phyloP scores from a whole-genome alignment of 2,329 filamentous ascomycete species.

The Dactylellina drechsleri region DNA sequence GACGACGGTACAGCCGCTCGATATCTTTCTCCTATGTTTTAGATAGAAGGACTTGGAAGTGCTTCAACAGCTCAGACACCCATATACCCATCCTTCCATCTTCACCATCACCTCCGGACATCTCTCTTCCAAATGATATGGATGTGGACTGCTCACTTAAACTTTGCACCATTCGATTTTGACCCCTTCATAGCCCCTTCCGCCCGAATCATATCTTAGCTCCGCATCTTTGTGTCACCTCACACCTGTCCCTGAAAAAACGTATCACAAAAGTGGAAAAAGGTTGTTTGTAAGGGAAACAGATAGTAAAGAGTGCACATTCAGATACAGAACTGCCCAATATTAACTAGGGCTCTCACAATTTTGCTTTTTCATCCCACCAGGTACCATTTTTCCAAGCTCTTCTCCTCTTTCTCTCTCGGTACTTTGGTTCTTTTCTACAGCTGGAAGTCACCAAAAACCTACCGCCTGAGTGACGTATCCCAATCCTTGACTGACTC shows the following conservation, averaged over 20 bases:
- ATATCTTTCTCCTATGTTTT: slow-evolving; percentile 52
- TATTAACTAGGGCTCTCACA: not conserved
- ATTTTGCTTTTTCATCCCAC: slow-evolving; percentile 22
- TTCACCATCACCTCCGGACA: slow-evolving; percentile 17
- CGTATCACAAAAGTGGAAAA: slow-evolving; percentile 26
- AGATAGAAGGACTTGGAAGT: slow-evolving; percentile 42
- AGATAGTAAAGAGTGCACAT: slow-evolving; percentile 4
- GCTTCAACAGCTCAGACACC: slow-evolving; percentile 51
- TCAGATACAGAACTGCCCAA: slow-evolving; percentile 3
- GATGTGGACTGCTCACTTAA: slow-evolving; percentile 55
- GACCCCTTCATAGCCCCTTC: slow-evolving; percentile 54
- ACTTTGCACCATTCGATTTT: slow-evolving; percentile 55
- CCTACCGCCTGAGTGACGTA: not conserved
- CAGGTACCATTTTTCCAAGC: slow-evolving; percentile 22
- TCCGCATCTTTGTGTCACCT: slow-evolving; percentile 45
- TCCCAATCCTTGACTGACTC: not conserved
- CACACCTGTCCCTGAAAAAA: slow-evolving; percentile 47
- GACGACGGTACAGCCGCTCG: slow-evolving; percentile 34
- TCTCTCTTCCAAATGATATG: slow-evolving; percentile 54
- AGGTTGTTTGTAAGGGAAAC: slow-evolving; percentile 9
- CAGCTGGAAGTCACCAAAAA: not conserved
- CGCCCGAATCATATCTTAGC: slow-evolving; percentile 44
- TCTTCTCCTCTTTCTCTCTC: slow-evolving; percentile 2
- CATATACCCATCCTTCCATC: slow-evolving; percentile 9
- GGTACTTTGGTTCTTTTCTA: not conserved